Percentiles rank a stretch among this genome's conserved stretches.
phyloP scores from a whole-genome alignment of 805 yeast genomes.

The Ogataea ganodermae region DNA sequence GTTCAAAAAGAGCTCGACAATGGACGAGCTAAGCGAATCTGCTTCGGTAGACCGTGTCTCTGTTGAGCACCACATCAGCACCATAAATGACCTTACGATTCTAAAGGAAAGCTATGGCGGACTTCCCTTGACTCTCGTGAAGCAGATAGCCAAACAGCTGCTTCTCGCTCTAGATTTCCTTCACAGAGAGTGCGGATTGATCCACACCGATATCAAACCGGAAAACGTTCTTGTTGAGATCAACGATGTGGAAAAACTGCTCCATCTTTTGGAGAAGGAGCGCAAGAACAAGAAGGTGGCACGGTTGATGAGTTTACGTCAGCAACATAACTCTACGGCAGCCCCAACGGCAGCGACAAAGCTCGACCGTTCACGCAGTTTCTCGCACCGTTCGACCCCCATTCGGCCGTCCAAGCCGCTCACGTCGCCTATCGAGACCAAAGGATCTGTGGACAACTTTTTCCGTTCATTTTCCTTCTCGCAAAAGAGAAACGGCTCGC shows the following conservation, averaged over 20 bases:
- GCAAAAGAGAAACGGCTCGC: conserved; percentile 26
- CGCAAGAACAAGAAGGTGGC: conserved; percentile 26
- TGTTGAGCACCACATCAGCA: conserved; percentile 25
- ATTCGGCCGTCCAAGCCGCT: conserved; percentile 50
- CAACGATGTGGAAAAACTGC: conserved; percentile 53
- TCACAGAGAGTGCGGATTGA: conserved; percentile 62
- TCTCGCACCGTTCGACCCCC: conserved; percentile 30
- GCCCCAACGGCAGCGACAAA: neutral
- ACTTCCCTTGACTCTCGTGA: conserved; percentile 53
- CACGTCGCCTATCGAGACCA: conserved; percentile 43
- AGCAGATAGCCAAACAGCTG: conserved; percentile 58
- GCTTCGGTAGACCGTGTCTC: conserved; percentile 7
- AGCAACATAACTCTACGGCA: conserved; percentile 14
- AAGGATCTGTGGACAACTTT: conserved; percentile 37
- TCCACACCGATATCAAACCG: conserved; percentile 77
- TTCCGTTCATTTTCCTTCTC: conserved; percentile 39
- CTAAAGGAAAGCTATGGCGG: conserved; percentile 49
- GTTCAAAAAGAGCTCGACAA: conserved; percentile 19
- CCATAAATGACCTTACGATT: conserved; percentile 37
- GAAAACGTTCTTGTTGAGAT: conserved; percentile 65
- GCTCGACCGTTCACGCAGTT: conserved; percentile 25
- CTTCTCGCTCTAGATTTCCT: conserved; percentile 57
- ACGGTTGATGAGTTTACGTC: conserved; percentile 27
- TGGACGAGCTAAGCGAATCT: conserved; percentile 8
- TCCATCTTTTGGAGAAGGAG: conserved; percentile 44